Percentiles rank a stretch among this genome's conserved stretches.
These are phyloP conservation scores for Mollisia scopiformis DNA, from an alignment of 2,329 filamentous ascomycete species.

Conservation along the genomic window DNA sequence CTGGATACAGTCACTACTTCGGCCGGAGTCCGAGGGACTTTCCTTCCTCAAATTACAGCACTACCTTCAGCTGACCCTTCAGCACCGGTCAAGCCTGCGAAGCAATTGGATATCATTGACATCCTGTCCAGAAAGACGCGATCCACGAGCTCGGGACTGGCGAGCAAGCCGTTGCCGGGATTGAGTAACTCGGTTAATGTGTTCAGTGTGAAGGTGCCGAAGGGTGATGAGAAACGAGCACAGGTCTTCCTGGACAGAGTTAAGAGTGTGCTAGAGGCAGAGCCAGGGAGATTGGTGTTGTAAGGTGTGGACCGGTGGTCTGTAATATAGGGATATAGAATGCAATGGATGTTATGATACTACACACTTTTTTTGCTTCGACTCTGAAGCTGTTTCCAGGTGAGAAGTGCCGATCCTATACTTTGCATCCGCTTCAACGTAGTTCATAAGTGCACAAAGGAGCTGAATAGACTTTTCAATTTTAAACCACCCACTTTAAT, in stretches of 20 bases:
- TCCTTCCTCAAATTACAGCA: conserved; percentile 72
- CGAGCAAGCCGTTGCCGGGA: conserved; percentile 44
- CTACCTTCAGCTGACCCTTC: conserved; percentile 50
- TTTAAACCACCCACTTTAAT: no score
- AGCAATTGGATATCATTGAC: conserved; percentile 79
- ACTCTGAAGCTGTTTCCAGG: no score
- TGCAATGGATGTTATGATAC: neutral
- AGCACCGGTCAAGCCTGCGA: conserved; percentile 39
- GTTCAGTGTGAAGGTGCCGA: conserved; percentile 80
- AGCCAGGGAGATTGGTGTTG: conserved; percentile 75
- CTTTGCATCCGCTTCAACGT: no score
- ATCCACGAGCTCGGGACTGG: conserved; percentile 29
- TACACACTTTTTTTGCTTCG: neutral
- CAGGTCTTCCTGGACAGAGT: conserved; percentile 82
- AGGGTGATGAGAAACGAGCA: conserved; percentile 80
- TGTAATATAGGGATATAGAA: conserved; percentile 1
- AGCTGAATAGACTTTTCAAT: no score
- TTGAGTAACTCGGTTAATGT: conserved; percentile 67
- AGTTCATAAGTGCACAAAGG: no score
- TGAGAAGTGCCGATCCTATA: no score
- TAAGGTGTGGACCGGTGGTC: conserved; percentile 37
- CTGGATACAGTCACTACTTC: conserved; percentile 54
- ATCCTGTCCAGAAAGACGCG: conserved; percentile 61
- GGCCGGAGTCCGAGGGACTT: conserved; percentile 60
- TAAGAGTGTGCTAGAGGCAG: conserved; percentile 79